Conservation (phyloP, 2,329 filamentous ascomycete genomes). For the Penicillium sp. region DNA sequence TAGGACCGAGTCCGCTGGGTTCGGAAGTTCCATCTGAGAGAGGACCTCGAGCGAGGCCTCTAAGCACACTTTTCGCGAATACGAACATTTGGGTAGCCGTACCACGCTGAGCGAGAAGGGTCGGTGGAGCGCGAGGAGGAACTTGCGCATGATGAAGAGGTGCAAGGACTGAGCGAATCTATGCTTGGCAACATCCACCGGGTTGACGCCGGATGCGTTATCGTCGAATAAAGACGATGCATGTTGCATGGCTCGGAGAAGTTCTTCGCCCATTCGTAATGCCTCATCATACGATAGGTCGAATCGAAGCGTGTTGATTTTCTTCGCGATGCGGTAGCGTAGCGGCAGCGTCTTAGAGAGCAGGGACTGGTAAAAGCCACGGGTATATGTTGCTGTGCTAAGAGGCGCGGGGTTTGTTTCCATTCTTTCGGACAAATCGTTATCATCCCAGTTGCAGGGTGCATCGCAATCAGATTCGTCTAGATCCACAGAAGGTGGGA, state of each 20-base stretch:
- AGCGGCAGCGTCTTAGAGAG: slow-evolving; percentile 30
- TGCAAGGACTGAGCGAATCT: slow-evolving; percentile 42
- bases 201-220: slow-evolving; percentile 4
- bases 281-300: slow-evolving; percentile 35
- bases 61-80: slow-evolving; percentile 39
- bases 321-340: slow-evolving; percentile 31
- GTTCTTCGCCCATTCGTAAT: slow-evolving; percentile 30
- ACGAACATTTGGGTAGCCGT: slow-evolving; percentile 35
- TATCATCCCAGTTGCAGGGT: slow-evolving; percentile 42
- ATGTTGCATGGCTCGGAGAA: slow-evolving; percentile 25
- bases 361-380: slow-evolving; percentile 30
- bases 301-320: slow-evolving; percentile 32
- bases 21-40: slow-evolving; percentile 28
- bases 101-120: slow-evolving; percentile 38
- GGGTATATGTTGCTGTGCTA: slow-evolving; percentile 19
- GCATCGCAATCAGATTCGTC: slow-evolving; percentile 39
- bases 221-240: slow-evolving; percentile 26
- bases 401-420: slow-evolving; percentile 21
- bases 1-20: slow-evolving; percentile 15
- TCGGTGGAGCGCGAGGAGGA: slow-evolving; percentile 56
- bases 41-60: slow-evolving; percentile 38
- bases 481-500: slow-evolving; percentile 34
- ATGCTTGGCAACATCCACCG: slow-evolving; percentile 12
- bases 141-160: slow-evolving; percentile 55
- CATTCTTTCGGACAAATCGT: slow-evolving; percentile 31